A percentile compares a stretch with the other conserved stretches of the same genome.
Evolutionary conservation across 2,329 filamentous ascomycete genomes (phyloP).

Genomic region (Amauroascus niger): DNA sequence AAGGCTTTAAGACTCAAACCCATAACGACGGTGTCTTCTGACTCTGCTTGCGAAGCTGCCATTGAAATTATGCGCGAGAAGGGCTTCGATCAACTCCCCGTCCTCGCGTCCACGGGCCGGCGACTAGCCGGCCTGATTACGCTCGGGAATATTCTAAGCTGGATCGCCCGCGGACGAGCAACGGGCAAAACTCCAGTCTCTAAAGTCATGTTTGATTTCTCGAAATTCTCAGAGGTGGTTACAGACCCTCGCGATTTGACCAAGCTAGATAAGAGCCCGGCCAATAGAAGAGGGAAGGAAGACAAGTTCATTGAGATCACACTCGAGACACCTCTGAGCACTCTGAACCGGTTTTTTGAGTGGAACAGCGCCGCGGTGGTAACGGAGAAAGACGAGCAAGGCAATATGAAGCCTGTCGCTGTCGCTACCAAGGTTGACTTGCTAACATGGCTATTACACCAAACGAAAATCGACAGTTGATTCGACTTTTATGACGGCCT

Average conservation of each 20-base stretch:
- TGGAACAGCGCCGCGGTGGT: slow-evolving; percentile 97
- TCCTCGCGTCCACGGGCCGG: slow-evolving; percentile 58
- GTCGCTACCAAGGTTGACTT: slow-evolving; percentile 96
- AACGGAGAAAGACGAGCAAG: slow-evolving; percentile 60
- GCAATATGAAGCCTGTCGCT: slow-evolving; percentile 65
- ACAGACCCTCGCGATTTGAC: slow-evolving; percentile 66
- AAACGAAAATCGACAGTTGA: slow-evolving; percentile 29
- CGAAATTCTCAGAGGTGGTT: slow-evolving; percentile 73
- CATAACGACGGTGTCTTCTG: slow-evolving; percentile 69
- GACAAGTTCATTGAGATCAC: slow-evolving; percentile 87
- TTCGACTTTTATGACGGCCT: neutral
- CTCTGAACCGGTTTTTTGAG: slow-evolving; percentile 87
- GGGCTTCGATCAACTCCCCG: slow-evolving; percentile 93
- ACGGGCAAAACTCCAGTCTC: slow-evolving; percentile 62
- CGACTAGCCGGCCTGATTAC: slow-evolving; percentile 87
- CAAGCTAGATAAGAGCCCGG: slow-evolving; percentile 9
- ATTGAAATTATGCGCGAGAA: slow-evolving; percentile 98
- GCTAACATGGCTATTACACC: slow-evolving; percentile 79
- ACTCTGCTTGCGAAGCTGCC: slow-evolving; percentile 68
- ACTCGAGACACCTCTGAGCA: slow-evolving; percentile 70
- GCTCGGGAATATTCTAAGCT: slow-evolving; percentile 84
- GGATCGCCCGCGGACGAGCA: slow-evolving; percentile 75
- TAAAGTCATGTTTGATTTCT: slow-evolving; percentile 96
- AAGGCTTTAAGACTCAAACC: slow-evolving; percentile 80
- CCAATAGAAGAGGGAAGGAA: slow-evolving; percentile 18